Evolutionary conservation across 2,329 filamentous ascomycete genomes (phyloP), one percentile per base, ranked within the genome.

Genomic region (Fonsecaea pedrosoi): DNA sequence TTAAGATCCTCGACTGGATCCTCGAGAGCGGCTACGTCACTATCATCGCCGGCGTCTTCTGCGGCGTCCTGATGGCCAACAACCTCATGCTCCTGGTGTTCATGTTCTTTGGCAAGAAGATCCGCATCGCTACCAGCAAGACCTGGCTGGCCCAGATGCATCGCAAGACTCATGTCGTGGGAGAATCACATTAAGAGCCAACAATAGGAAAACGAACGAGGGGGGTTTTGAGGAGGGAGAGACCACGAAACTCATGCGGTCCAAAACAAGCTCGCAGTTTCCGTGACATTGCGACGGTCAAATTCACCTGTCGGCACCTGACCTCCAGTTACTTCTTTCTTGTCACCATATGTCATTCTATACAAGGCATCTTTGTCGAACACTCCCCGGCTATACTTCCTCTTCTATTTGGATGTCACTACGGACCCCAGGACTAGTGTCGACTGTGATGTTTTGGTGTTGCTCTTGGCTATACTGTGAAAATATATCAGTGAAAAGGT

Each of bases 1-100:
- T 82, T 60, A 78, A 84, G 64, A 75, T 86, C 60, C 74, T 86
- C 15, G 79, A 84, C 65, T 86, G 84, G 84, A 80, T 86, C 30
- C 65, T 79, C 63, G 68, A 79, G 58, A 77, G 76, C n/a, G 83
- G 84, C 3, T 86, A 85, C 69, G 79, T 79, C 1, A 80, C 80
- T 1, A 81, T 85, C n/a, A 85, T 86, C 59, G 77, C 80, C 3
- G 84, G 83, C 0, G 82, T 81, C 2, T 86, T 86, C 68, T 76
- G 80, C 21, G 79, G 76, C 8, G 76, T 86, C n/a, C 69, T 85
- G 59, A 74, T 84, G 37, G 78, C 75, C 4, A 86, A 85, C 73
- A 85, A 85, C 72, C 67, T 85, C 60, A 75, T 77, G 54, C 73
- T 85, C 5, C 69, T 84, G 42, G 72, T 84, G 1, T 86, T 86